Evolutionary conservation across 495 filamentous ascomycete species (phyloP).

Genomic region (Hypomontagnella monticulosa): DNA sequence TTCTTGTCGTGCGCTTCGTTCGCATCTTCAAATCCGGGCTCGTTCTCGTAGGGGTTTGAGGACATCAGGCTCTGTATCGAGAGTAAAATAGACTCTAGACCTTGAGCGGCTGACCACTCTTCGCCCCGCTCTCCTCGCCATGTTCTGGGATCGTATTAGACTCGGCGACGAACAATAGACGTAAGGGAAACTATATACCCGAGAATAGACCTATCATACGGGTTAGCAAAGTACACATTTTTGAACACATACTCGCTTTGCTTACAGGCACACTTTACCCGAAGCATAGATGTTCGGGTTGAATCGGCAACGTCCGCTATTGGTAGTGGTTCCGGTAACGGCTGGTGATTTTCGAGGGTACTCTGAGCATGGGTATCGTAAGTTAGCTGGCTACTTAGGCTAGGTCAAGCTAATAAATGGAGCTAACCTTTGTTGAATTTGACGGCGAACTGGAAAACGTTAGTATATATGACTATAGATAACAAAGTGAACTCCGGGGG

Average conservation of each 20-base stretch:
- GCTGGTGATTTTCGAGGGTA: constrained; percentile 85
- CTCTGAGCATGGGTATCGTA: constrained; percentile 58
- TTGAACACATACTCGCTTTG: not conserved
- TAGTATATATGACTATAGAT: constrained; percentile 31
- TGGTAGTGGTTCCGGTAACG: constrained; percentile 84
- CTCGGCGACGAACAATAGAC: constrained; percentile 5
- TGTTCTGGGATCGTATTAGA: constrained; percentile 69
- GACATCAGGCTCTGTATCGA: constrained; percentile 98
- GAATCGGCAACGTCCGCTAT: constrained; percentile 85
- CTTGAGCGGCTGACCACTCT: constrained; percentile 95
- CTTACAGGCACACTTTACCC: constrained; percentile 92
- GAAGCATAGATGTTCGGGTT: constrained; percentile 95
- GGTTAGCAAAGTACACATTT: constrained; percentile 22
- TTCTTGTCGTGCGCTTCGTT: constrained; percentile 74
- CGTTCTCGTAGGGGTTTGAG: constrained; percentile 92
- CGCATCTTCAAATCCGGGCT: constrained; percentile 88
- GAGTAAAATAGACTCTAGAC: constrained; percentile 90
- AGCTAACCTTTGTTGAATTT: constrained; percentile 71
- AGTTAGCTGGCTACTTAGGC: constrained; percentile 11
- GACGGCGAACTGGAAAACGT: constrained; percentile 64
- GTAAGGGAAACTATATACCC: constrained; percentile 64
- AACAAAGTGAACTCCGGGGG: not conserved
- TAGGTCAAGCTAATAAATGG: not conserved
- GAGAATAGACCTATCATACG: constrained; percentile 76
- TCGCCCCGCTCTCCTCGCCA: constrained; percentile 91